A percentile compares a stretch with the other conserved stretches of the same genome.
phyloP scores from a whole-genome alignment of 306 rosid genomes.

The Parietaria judaica region DNA sequence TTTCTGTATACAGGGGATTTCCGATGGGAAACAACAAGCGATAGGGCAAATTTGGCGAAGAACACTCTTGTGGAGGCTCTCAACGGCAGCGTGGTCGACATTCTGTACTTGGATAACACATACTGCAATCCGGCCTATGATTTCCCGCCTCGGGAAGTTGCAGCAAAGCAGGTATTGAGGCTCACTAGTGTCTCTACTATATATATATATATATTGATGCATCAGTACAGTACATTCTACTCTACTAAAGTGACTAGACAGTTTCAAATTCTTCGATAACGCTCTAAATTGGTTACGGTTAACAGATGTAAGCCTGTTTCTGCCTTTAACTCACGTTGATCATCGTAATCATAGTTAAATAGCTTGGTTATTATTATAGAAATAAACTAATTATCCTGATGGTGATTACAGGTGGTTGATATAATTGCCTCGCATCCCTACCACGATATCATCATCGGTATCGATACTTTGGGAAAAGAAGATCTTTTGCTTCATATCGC shows the following conservation, averaged over 20 bases:
- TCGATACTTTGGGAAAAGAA: slow-evolving; percentile 63
- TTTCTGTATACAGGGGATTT: slow-evolving; percentile 62
- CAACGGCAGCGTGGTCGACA: slow-evolving; percentile 32
- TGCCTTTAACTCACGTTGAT: no score
- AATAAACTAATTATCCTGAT: slow-evolving; percentile 4
- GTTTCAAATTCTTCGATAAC: neutral
- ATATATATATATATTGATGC: neutral
- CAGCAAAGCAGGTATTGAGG: slow-evolving; percentile 46
- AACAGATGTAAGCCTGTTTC: no score
- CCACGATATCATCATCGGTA: slow-evolving; percentile 58
- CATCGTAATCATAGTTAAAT: no score
- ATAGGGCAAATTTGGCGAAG: slow-evolving; percentile 33
- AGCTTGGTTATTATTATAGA: no score
- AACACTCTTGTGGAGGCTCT: slow-evolving; percentile 37
- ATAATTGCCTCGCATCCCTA: slow-evolving; percentile 57
- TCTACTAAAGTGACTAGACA: neutral
- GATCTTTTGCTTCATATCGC: slow-evolving; percentile 57
- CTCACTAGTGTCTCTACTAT: neutral
- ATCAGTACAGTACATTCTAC: neutral
- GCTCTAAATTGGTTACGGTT: no score
- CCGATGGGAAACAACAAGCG: slow-evolving; percentile 49
- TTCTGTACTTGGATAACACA: slow-evolving; percentile 57
- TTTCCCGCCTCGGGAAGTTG: slow-evolving; percentile 46
- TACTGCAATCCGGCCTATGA: slow-evolving; percentile 58
- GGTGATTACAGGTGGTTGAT: slow-evolving; percentile 43